Evolutionary conservation across 2,329 filamentous ascomycete species (phyloP).

Genomic region (Venturia carpophila): DNA sequence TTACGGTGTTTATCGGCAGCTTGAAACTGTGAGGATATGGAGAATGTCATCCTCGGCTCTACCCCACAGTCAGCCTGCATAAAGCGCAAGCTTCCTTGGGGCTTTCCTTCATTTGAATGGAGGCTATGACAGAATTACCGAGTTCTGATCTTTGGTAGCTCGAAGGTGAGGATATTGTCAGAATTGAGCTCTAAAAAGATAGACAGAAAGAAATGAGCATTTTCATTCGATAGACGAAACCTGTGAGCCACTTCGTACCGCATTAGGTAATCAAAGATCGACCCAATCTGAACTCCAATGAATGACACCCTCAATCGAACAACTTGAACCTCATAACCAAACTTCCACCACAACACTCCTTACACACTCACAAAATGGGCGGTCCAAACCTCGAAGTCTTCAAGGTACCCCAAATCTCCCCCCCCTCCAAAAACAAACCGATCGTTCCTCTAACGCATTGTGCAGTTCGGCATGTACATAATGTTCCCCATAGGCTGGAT

Average conservation of each 20-base stretch:
- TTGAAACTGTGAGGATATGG: background rate
- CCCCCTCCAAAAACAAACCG: slow-evolving; percentile 14
- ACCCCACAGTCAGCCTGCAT: background rate
- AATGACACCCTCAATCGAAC: slow-evolving; percentile 4
- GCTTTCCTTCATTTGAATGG: background rate
- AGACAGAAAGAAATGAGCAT: too few species aligned
- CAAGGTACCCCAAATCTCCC: slow-evolving; percentile 55
- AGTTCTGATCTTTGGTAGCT: too few species aligned
- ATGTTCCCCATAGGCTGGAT: slow-evolving; percentile 98
- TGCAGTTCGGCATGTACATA: slow-evolving; percentile 93
- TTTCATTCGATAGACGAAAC: too few species aligned
- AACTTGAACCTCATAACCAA: background rate
- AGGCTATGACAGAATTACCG: background rate
- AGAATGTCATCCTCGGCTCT: background rate
- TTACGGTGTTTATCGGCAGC: slow-evolving; percentile 1
- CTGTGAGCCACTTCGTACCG: too few species aligned
- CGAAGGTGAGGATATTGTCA: too few species aligned
- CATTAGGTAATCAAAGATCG: background rate
- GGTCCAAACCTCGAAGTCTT: slow-evolving; percentile 90
- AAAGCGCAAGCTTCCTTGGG: background rate
- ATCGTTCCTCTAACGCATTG: slow-evolving; percentile 16
- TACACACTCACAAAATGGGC: slow-evolving; percentile 49
- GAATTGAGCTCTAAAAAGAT: too few species aligned
- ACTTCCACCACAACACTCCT: background rate
- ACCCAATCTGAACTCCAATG: background rate